These are phyloP conservation scores for Hymenoscyphus albidus DNA, from an alignment of 2,329 filamentous ascomycete species.

Conservation along the genomic window DNA sequence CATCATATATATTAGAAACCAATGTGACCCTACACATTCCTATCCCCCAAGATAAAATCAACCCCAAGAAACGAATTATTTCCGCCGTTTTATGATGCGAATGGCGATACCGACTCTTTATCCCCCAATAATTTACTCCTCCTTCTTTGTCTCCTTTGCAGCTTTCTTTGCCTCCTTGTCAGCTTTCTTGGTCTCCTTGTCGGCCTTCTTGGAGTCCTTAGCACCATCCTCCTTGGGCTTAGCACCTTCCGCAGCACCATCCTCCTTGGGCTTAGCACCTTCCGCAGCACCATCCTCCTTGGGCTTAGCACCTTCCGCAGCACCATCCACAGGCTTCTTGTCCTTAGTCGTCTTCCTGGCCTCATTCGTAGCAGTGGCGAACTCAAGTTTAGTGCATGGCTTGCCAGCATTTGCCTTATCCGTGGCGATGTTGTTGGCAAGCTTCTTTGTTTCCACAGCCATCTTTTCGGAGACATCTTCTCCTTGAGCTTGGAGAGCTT, in stretches of 20 bases:
- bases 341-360: no score
- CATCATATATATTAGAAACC: background rate
- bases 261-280: no score
- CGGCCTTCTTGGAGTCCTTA: no score
- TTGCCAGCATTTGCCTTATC: slow-evolving; percentile 37
- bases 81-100: background rate
- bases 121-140: background rate
- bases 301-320: no score
- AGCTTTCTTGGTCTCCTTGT: background rate
- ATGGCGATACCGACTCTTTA: background rate
- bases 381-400: slow-evolving; percentile 18
- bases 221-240: no score
- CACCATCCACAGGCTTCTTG: no score
- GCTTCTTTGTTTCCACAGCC: slow-evolving; percentile 46
- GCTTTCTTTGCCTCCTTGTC: background rate
- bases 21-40: background rate
- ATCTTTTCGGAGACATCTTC: slow-evolving; percentile 43
- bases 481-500: slow-evolving; percentile 49
- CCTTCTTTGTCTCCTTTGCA: no score
- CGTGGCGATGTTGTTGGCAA: slow-evolving; percentile 47
- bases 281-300: no score
- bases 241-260: no score
- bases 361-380: slow-evolving; percentile 3
- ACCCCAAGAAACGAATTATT: background rate
- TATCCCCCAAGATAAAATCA: background rate